Conservation (phyloP, 305 asterid species). For the Solanum hybrid region DNA sequence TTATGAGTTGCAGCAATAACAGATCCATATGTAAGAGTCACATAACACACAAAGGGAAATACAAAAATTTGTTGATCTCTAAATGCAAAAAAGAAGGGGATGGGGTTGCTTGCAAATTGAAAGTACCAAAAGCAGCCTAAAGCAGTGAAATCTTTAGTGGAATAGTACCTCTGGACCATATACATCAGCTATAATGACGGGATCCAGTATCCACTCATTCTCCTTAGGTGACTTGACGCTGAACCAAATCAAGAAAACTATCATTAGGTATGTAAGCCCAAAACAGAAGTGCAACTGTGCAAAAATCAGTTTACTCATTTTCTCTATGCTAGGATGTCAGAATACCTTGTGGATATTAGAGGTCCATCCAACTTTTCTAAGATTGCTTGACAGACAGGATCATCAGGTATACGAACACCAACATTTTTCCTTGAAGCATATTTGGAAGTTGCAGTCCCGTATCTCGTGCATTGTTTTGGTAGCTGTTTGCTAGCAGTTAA, state of each 20-base stretch:
- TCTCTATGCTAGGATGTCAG: not conserved
- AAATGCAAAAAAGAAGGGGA: not conserved
- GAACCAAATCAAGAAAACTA: constrained; percentile 21
- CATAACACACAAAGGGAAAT: not conserved
- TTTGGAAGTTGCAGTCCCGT: constrained; percentile 69
- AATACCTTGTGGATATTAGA: constrained; percentile 78
- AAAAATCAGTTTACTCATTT: not conserved
- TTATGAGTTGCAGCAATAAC: not conserved
- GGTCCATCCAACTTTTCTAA: constrained; percentile 76
- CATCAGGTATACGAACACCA: constrained; percentile 90
- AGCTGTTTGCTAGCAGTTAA: constrained; percentile 79
- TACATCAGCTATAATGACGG: constrained; percentile 75
- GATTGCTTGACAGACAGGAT: constrained; percentile 70
- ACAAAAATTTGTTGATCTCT: not conserved
- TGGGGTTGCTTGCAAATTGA: not conserved
- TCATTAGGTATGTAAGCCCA: not conserved
- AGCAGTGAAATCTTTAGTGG: not conserved
- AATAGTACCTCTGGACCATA: constrained; percentile 73
- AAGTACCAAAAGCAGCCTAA: not conserved
- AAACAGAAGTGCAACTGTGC: not conserved
- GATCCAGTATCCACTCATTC: constrained; percentile 86
- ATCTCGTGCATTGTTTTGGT: constrained; percentile 72
- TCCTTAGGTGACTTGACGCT: constrained; percentile 75
- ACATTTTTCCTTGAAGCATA: constrained; percentile 63
- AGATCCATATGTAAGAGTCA: not conserved